phyloP scores from a whole-genome alignment of 176 grass and related monocot genomes.

The Carex cristatella region DNA sequence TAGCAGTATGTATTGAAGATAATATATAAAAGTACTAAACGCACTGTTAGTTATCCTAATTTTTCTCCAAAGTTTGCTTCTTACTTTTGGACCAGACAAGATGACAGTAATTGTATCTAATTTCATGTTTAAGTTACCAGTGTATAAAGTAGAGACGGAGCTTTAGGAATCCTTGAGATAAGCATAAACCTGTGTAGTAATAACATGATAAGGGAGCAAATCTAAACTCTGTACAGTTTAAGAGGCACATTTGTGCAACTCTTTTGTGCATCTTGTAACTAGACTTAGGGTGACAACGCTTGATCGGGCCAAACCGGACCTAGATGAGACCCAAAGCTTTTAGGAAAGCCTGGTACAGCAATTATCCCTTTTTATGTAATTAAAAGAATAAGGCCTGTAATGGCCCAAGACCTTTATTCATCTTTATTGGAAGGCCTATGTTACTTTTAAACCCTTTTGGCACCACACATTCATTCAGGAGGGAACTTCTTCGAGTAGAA shows the following conservation, averaged over 20 bases:
- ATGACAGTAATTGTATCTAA: not conserved
- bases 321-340: not conserved
- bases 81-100: not conserved
- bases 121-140: constrained; percentile 37
- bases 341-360: not conserved
- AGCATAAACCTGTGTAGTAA: constrained; percentile 70
- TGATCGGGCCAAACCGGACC: not conserved
- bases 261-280: not conserved
- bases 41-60: too few relatives aligned
- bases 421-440: too few relatives aligned
- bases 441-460: too few relatives aligned
- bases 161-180: constrained; percentile 47
- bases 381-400: not conserved
- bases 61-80: too few relatives aligned
- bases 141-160: constrained; percentile 60
- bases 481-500: too few relatives aligned
- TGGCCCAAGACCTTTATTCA: not conserved
- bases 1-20: too few relatives aligned
- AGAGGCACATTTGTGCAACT: not conserved
- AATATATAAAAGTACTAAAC: too few relatives aligned
- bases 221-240: not conserved
- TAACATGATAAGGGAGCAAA: not conserved
- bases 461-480: too few relatives aligned
- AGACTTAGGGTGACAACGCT: not conserved
- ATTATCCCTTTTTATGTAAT: not conserved